Percentiles rank a stretch among this genome's conserved stretches.
Conservation (phyloP, 2,329 filamentous ascomycete genomes). For the Talaromyces sp. region DNA sequence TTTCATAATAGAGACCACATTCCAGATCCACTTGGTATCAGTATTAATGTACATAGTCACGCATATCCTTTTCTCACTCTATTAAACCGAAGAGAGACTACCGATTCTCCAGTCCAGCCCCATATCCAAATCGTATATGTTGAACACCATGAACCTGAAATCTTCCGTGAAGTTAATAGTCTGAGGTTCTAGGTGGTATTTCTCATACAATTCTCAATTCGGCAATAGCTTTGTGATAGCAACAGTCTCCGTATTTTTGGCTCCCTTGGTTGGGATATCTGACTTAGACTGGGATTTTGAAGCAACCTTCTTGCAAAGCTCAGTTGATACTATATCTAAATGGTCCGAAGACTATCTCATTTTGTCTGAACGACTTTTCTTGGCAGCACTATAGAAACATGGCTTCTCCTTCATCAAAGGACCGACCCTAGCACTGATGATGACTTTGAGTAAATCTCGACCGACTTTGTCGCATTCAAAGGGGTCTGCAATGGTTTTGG, state of each 20-base stretch:
- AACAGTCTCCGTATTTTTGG: neutral
- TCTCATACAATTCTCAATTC: neutral
- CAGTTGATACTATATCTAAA: too few relatives aligned
- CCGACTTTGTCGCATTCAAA: too few relatives aligned
- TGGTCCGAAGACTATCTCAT: too few relatives aligned
- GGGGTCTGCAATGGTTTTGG: too few relatives aligned
- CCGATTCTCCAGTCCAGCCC: neutral
- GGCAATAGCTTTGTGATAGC: neutral
- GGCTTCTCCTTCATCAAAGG: too few relatives aligned
- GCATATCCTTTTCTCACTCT: neutral
- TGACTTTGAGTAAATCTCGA: too few relatives aligned
- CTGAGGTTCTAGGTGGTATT: neutral
- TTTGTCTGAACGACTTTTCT: neutral
- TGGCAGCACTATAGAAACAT: neutral
- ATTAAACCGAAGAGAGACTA: neutral
- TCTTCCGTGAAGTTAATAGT: neutral
- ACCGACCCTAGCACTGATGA: too few relatives aligned
- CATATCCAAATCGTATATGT: neutral
- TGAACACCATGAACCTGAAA: slow-evolving; percentile 4
- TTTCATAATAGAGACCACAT: too few relatives aligned
- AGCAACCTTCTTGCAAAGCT: neutral
- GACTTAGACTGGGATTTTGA: neutral
- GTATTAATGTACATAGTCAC: neutral
- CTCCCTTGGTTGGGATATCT: neutral
- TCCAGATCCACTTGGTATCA: neutral